Evolutionary conservation across 345 rosid genomes (phyloP), one percentile per base, ranked within the genome.

Genomic region (Balakata baccata): DNA sequence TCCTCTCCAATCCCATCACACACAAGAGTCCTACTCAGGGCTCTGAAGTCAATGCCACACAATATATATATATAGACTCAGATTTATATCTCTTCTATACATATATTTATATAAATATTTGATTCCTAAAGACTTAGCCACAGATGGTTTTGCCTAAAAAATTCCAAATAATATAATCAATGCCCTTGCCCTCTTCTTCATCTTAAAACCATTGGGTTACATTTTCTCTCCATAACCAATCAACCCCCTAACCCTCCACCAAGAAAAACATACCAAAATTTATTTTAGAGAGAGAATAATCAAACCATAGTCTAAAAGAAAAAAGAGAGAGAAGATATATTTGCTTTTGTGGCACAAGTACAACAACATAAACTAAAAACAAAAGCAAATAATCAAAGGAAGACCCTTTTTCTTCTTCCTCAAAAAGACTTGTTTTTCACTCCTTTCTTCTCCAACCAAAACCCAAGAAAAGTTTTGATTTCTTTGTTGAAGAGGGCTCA

Each of bases 31-130:
- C 61, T 57, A 22, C 79, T 65, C 70, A 65, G 73, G 81, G 83
- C 84, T 75, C 85, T 79, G 84, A 82, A 84, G 82, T 86, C 82
- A 81, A 82, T 82, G 84, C 79, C 68, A 8, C 25, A 1, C 22
- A 37, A 38, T 29, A 29, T 29, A n/a, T 11, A 25, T 11, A 39
- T 43, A 43, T 6, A 51, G 7, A 11, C 6, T 14, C 2, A 18
- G 3, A 9, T 29, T 29, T 29, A 29, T 2, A 29, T 29, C 34
- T 29, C 34, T 29, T 29, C 2, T 7, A 16, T 10, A 38, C 50
- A 57, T 17, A 66, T 46, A 74, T 23, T 29, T n/a, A 12, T 23
- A 16, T 9, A 11, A 7, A 20, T 25, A 22, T 51, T 64, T 59
- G 73, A 72, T 73, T 73, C 77, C 58, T 18, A n/a, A 49, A 46